Evolutionary conservation across 2,329 filamentous ascomycete genomes (phyloP).

Genomic region (Penicillium sp.): DNA sequence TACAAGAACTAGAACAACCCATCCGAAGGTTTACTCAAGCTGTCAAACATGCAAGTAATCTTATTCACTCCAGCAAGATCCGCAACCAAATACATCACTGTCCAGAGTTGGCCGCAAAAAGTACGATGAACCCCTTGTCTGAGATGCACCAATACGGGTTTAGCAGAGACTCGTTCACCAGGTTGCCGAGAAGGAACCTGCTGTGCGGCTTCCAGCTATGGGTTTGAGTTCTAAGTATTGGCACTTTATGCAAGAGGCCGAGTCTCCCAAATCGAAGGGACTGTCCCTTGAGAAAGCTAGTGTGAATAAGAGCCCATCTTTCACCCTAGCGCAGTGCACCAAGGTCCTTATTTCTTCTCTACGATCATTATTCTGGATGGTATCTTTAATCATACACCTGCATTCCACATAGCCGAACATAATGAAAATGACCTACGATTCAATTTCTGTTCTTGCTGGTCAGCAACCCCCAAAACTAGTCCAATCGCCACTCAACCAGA

Average conservation of each 20-base stretch:
- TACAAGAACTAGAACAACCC: too few species aligned
- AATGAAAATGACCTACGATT: too few species aligned
- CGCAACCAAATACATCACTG: too few species aligned
- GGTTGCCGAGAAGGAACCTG: background rate
- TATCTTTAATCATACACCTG: background rate
- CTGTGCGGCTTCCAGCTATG: background rate
- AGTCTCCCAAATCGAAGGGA: background rate
- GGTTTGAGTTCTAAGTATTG: background rate
- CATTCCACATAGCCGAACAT: background rate
- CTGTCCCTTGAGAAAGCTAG: background rate
- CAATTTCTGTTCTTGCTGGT: background rate
- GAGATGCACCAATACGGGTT: too few species aligned
- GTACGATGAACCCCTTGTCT: too few species aligned
- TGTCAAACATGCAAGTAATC: too few species aligned
- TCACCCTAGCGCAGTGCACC: background rate
- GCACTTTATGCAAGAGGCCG: background rate
- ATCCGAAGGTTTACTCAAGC: too few species aligned
- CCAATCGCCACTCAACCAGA: background rate
- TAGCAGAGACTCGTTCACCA: constrained; percentile 3
- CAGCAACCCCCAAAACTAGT: background rate
- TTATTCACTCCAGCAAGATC: too few species aligned
- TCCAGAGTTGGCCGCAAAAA: too few species aligned
- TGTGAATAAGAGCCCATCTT: background rate
- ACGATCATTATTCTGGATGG: background rate
- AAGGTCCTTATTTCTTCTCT: background rate